Percentiles rank a stretch among this genome's conserved stretches.
Conservation (phyloP, 495 filamentous ascomycete genomes). For the Xylaria nigripes region DNA sequence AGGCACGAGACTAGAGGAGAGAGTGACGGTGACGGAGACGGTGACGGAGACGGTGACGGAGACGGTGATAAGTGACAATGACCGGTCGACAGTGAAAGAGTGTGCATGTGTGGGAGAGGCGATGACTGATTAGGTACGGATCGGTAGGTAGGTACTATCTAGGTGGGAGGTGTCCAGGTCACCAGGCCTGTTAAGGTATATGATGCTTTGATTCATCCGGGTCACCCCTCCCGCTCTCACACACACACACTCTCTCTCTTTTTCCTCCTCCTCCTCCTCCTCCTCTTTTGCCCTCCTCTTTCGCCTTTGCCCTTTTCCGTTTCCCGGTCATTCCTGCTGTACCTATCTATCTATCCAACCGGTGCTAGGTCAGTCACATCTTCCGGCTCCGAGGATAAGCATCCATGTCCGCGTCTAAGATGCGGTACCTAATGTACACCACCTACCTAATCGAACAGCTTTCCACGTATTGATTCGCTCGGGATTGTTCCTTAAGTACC, state of each 20-base stretch:
- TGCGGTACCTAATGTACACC: too few relatives aligned
- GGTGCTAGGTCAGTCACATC: slow-evolving; percentile 4
- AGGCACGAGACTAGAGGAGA: too few relatives aligned
- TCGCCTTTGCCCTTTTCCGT: neutral
- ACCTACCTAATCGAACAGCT: too few relatives aligned
- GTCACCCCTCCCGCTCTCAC: slow-evolving; percentile 16
- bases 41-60: too few relatives aligned
- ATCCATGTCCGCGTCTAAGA: neutral
- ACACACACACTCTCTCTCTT: neutral
- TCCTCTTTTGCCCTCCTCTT: neutral
- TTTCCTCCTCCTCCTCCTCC: neutral
- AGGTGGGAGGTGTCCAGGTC: too few relatives aligned
- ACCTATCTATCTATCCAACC: neutral
- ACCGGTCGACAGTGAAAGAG: too few relatives aligned
- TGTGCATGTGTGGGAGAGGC: too few relatives aligned
- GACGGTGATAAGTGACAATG: too few relatives aligned
- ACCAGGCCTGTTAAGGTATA: neutral
- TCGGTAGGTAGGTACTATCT: neutral
- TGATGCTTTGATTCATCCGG: slow-evolving; percentile 23
- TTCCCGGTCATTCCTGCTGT: neutral
- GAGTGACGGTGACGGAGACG: too few relatives aligned
- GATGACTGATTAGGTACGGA: too few relatives aligned
- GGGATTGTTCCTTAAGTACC: too few relatives aligned
- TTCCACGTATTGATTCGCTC: too few relatives aligned
- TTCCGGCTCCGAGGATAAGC: slow-evolving; percentile 10